Evolutionary conservation across 495 filamentous ascomycete genomes (phyloP).

Genomic region (Daldinia childiae): DNA sequence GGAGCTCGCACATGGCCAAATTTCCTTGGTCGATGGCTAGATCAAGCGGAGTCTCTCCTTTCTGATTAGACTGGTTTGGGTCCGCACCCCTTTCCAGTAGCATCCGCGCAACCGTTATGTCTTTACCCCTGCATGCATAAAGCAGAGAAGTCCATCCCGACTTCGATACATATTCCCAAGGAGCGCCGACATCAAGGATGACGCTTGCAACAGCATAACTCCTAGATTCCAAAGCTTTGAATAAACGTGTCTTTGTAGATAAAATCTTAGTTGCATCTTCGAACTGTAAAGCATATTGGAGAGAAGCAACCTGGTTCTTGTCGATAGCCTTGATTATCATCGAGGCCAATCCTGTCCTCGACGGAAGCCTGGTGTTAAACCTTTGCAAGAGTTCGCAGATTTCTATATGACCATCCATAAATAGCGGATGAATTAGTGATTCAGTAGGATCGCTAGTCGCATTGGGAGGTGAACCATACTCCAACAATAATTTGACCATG

Average conservation of each 20-base stretch:
- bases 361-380: neutral
- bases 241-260: neutral
- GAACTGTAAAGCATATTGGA: slow-evolving; percentile 11
- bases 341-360: neutral
- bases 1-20: neutral
- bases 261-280: neutral
- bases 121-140: neutral
- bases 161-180: neutral
- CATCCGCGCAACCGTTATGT: neutral
- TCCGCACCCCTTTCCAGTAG: neutral
- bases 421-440: neutral
- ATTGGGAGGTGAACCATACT: slow-evolving; percentile 1
- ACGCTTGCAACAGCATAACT: neutral
- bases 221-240: neutral
- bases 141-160: slow-evolving; percentile 1
- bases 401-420: neutral
- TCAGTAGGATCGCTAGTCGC: neutral
- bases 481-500: slow-evolving; percentile 9
- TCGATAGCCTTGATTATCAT: slow-evolving; percentile 11
- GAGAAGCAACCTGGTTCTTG: neutral
- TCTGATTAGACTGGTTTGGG: neutral
- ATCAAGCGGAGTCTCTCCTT: neutral
- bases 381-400: neutral
- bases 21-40: neutral
- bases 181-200: slow-evolving; percentile 15